Percentiles rank a stretch among this genome's conserved stretches.
Conservation (phyloP, 495 filamentous ascomycete species). For the Apiosordaria backusii region DNA sequence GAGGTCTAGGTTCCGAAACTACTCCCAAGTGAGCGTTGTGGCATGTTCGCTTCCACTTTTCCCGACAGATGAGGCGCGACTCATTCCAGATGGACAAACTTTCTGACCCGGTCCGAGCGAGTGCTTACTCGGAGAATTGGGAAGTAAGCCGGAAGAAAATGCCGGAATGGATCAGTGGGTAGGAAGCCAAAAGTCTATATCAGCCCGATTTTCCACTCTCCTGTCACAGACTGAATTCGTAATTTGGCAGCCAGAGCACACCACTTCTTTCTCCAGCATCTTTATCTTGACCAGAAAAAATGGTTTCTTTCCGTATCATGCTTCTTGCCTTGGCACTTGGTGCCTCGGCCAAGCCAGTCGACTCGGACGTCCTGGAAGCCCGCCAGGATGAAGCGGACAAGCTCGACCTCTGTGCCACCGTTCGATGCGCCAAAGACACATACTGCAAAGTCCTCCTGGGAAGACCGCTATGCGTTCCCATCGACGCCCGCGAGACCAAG, state of each 20-base stretch:
- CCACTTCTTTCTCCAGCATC: background rate
- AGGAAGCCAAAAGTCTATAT: background rate
- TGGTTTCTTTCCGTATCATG: conserved; percentile 11
- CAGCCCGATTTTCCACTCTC: background rate
- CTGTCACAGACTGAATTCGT: background rate
- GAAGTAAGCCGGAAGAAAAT: background rate
- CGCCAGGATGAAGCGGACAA: background rate
- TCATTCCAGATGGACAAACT: background rate
- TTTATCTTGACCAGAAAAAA: conserved; percentile 3
- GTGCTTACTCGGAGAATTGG: background rate
- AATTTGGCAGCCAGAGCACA: background rate
- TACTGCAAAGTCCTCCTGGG: conserved; percentile 18
- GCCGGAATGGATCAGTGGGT: background rate
- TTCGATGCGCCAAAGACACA: conserved; percentile 19
- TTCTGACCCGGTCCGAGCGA: background rate
- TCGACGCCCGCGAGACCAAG: background rate
- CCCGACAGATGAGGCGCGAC: background rate
- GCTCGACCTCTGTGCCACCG: conserved; percentile 15
- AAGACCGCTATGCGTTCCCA: conserved; percentile 17
- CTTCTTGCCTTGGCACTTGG: conserved; percentile 9
- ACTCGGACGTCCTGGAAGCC: background rate
- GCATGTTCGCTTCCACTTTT: conserved; percentile 6
- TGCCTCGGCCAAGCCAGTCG: conserved; percentile 18
- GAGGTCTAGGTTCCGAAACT: conserved; percentile 9
- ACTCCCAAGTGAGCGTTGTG: conserved; percentile 1